Percentiles rank a stretch among this genome's conserved stretches.
Evolutionary conservation across 2,329 filamentous ascomycete species (phyloP).

Genomic region (Pyrenochaeta sp.): DNA sequence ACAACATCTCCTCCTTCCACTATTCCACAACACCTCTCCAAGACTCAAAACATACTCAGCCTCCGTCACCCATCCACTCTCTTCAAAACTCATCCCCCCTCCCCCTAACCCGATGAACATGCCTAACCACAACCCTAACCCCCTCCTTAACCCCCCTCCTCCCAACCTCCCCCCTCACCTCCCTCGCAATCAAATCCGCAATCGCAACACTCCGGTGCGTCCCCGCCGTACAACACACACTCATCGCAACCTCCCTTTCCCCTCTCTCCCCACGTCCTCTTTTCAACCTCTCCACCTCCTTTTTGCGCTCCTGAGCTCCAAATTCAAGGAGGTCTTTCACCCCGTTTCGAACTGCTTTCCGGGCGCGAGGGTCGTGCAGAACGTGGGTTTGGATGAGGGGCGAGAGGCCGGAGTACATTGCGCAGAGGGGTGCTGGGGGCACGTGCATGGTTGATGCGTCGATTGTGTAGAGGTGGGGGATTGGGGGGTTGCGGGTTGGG

Average conservation of each 20-base stretch:
- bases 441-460: constrained; percentile 22
- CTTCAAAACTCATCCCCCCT: constrained; percentile 31
- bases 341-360: constrained; percentile 15
- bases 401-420: constrained; percentile 32
- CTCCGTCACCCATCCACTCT: background rate
- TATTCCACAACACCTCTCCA: background rate
- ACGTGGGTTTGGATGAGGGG: constrained; percentile 31
- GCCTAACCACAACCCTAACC: constrained; percentile 33
- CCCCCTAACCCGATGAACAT: constrained; percentile 39
- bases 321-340: constrained; percentile 22
- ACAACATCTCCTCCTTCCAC: background rate
- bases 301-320: constrained; percentile 3
- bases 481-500: constrained; percentile 11
- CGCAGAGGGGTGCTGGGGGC: constrained; percentile 23
- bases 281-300: background rate
- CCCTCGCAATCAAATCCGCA: constrained; percentile 37
- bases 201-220: constrained; percentile 45
- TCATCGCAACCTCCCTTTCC: constrained; percentile 21
- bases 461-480: constrained; percentile 37
- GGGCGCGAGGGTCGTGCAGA: constrained; percentile 25
- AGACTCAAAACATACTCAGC: background rate
- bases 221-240: constrained; percentile 36
- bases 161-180: constrained; percentile 24
- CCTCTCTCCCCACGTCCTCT: background rate
- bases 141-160: constrained; percentile 17